A percentile compares a stretch with the other conserved stretches of the same genome.
Evolutionary conservation across 345 rosid species (phyloP).

Genomic region (Tarenaya hassleriana): DNA sequence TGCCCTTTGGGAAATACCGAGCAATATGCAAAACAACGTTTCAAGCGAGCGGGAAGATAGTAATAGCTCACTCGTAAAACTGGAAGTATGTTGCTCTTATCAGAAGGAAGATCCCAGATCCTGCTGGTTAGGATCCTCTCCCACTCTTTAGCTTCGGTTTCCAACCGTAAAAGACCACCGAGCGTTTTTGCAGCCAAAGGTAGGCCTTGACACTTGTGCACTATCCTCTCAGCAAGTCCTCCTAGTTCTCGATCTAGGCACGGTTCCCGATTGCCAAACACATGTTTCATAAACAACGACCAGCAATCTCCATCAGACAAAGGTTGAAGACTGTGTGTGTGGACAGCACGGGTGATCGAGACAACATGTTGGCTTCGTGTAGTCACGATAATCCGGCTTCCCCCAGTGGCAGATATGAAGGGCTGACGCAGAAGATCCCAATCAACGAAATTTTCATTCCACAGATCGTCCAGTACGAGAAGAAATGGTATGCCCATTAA

Average conservation of each 20-base stretch:
- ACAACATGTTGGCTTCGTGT: constrained; percentile 32
- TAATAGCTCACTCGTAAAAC: constrained; percentile 33
- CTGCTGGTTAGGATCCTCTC: constrained; percentile 32
- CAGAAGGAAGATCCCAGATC: constrained; percentile 35
- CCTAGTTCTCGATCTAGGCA: constrained; percentile 23
- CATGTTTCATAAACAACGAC: constrained; percentile 28
- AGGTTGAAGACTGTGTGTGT: constrained; percentile 25
- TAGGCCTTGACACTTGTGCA: constrained; percentile 34
- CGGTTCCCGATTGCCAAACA: constrained; percentile 15
- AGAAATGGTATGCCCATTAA: constrained; percentile 24
- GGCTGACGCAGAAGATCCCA: constrained; percentile 33
- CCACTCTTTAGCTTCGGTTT: constrained; percentile 31
- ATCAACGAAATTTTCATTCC: constrained; percentile 27
- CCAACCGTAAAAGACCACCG: constrained; percentile 33
- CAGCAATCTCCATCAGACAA: constrained; percentile 32
- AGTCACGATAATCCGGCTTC: constrained; percentile 37
- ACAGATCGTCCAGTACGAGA: constrained; percentile 37
- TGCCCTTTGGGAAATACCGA: constrained; percentile 35
- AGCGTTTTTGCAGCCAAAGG: constrained; percentile 38
- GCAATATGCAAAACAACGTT: constrained; percentile 36
- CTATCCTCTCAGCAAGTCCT: constrained; percentile 32
- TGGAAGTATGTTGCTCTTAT: constrained; percentile 28
- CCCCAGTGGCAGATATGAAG: constrained; percentile 22
- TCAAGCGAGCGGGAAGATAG: constrained; percentile 31
- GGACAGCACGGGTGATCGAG: constrained; percentile 19